A percentile compares a stretch with the other conserved stretches of the same genome.
phyloP scores from a whole-genome alignment of 306 rosid species.

The Corylus avellana region DNA sequence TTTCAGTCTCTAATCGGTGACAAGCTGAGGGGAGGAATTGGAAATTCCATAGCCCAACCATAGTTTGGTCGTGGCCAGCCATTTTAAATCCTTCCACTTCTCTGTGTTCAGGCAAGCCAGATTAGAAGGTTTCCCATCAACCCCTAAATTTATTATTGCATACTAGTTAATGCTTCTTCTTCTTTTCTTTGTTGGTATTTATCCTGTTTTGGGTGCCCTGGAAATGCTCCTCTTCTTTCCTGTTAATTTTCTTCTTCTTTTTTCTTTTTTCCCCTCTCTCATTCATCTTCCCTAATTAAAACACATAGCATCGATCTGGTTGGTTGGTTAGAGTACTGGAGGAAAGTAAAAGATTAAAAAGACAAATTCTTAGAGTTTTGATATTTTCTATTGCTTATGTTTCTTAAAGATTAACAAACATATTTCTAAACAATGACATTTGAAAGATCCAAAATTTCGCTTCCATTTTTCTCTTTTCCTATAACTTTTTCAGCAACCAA shows the following conservation, averaged over 20 bases:
- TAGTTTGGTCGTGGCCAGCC: neutral
- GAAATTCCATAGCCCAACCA: neutral
- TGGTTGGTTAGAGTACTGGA: neutral
- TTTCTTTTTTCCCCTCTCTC: neutral
- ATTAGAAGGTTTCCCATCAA: neutral
- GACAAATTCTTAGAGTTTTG: neutral
- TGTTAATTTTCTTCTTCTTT: neutral
- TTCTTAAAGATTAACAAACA: too few relatives aligned
- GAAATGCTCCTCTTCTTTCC: neutral
- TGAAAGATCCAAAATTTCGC: neutral
- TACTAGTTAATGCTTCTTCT: neutral
- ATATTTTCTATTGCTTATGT: neutral
- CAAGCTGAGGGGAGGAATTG: neutral
- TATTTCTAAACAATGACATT: neutral
- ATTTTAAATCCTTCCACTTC: neutral
- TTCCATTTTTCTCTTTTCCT: neutral
- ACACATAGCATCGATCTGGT: neutral
- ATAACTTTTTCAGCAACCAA: constrained; percentile 7
- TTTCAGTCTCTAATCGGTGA: neutral
- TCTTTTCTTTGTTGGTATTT: too few relatives aligned
- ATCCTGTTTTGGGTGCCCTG: neutral
- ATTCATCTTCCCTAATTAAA: neutral
- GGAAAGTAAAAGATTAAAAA: neutral
- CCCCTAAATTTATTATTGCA: neutral
- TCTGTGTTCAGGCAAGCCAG: neutral